Evolutionary conservation across 2,329 filamentous ascomycete genomes (phyloP).

Genomic region (Atkinsonella hypoxylon): DNA sequence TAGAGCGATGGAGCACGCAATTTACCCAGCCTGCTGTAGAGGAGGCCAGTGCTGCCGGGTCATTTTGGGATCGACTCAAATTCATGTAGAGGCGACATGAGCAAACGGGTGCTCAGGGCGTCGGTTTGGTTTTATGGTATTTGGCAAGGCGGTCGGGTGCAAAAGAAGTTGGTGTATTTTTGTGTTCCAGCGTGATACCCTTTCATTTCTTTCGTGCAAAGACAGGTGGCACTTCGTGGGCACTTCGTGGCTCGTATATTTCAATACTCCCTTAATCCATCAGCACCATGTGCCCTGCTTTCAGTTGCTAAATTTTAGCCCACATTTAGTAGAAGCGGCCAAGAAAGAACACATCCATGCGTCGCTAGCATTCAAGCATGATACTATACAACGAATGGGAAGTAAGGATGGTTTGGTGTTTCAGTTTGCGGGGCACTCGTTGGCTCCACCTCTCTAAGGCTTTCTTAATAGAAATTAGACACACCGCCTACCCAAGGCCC

Average conservation of each 20-base stretch:
- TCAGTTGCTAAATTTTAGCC: background rate
- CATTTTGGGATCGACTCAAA: constrained; percentile 35
- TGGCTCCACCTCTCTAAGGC: background rate
- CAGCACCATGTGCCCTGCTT: background rate
- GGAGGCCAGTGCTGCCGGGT: constrained; percentile 20
- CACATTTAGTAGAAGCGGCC: no score
- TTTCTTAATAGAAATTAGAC: background rate
- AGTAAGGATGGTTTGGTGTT: no score
- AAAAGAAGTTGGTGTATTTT: background rate
- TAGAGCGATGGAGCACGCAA: constrained; percentile 61
- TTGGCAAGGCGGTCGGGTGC: background rate
- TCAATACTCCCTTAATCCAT: background rate
- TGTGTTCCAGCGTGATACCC: constrained; percentile 5
- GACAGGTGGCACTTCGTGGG: background rate
- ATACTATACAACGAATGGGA: no score
- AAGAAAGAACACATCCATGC: no score
- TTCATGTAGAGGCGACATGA: constrained; percentile 3
- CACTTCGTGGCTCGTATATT: background rate
- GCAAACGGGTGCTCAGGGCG: background rate
- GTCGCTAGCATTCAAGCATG: no score
- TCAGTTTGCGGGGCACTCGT: no score
- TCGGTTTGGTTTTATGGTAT: background rate
- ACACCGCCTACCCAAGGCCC: constrained; percentile 9
- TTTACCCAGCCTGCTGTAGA: constrained; percentile 31
- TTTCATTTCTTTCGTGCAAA: background rate